These are phyloP conservation scores for Hypoxylon sp. DNA, from an alignment of 2,329 filamentous ascomycete genomes.

Conservation along the genomic window DNA sequence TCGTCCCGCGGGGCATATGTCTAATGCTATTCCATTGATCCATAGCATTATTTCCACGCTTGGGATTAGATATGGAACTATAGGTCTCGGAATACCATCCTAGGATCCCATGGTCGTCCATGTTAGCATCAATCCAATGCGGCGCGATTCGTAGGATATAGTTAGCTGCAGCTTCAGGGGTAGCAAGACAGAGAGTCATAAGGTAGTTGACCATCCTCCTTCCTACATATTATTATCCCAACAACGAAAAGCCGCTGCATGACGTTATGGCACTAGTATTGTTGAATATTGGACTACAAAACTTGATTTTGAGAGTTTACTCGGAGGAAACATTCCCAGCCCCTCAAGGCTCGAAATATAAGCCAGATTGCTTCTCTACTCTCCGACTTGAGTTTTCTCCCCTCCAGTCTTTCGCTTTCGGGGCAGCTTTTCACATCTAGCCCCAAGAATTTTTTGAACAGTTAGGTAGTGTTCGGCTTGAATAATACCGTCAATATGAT, in stretches of 20 bases:
- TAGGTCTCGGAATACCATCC: not conserved
- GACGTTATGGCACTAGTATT: conserved; percentile 27
- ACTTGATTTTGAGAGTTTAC: conserved; percentile 31
- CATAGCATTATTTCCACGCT: not conserved
- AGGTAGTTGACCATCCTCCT: not conserved
- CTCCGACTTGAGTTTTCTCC: conserved; percentile 10
- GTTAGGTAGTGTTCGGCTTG: conserved; percentile 22
- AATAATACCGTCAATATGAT: conserved; percentile 43
- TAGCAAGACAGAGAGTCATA: not conserved
- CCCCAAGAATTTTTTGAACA: conserved; percentile 26
- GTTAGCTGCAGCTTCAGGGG: conserved; percentile 3
- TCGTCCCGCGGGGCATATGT: not conserved
- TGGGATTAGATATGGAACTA: conserved; percentile 4
- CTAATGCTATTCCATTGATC: not conserved
- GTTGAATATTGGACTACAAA: conserved; percentile 7
- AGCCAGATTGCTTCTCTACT: conserved; percentile 24
- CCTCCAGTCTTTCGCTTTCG: conserved; percentile 36
- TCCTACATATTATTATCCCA: conserved; percentile 14
- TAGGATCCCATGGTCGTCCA: not conserved
- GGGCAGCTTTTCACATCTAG: conserved; percentile 26
- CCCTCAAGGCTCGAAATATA: conserved; percentile 31
- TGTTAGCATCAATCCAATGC: not conserved
- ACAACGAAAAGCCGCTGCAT: conserved; percentile 22
- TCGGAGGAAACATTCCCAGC: conserved; percentile 17
- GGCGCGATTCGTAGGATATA: not conserved